Evolutionary conservation across 768 basidiomycete genomes (phyloP).

Genomic region (Clitopilus hobsonii): DNA sequence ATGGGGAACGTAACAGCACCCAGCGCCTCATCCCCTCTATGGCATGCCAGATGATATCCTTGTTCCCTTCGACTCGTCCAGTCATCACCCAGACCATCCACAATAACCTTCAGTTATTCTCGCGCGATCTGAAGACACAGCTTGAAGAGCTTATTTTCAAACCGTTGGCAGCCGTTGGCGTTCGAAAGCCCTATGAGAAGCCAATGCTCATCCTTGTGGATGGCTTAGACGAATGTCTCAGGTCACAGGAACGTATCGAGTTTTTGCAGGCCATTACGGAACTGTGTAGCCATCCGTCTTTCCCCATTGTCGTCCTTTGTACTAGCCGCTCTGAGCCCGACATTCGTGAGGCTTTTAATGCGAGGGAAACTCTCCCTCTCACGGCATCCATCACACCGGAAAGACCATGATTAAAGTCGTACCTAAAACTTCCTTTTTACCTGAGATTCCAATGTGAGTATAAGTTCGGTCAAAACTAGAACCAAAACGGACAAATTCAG

Average conservation of each 20-base stretch:
- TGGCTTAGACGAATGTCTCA: slow-evolving; percentile 23
- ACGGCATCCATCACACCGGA: too few species aligned
- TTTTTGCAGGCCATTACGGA: slow-evolving; percentile 9
- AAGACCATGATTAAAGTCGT: too few species aligned
- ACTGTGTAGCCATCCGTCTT: not conserved
- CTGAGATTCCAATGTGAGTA: too few species aligned
- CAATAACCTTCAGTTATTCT: slow-evolving; percentile 7
- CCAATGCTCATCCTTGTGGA: slow-evolving; percentile 18
- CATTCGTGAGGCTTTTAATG: slow-evolving; percentile 9
- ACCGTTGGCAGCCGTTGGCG: slow-evolving; percentile 8
- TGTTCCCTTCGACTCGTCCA: not conserved
- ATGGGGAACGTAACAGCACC: not conserved
- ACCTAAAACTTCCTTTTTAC: too few species aligned
- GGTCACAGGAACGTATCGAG: slow-evolving; percentile 5
- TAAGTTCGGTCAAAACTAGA: too few species aligned
- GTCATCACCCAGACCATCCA: not conserved
- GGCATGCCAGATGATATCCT: not conserved
- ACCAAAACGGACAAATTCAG: too few species aligned
- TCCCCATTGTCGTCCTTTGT: slow-evolving; percentile 18
- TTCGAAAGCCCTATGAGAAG: too few species aligned
- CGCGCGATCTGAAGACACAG: slow-evolving; percentile 9
- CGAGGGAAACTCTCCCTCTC: not conserved
- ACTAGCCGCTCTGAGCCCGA: slow-evolving; percentile 22
- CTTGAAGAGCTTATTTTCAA: slow-evolving; percentile 11
- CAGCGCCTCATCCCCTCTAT: not conserved